A percentile compares a stretch with the other conserved stretches of the same genome.
Evolutionary conservation across 345 rosid species (phyloP).

Genomic region (Psidium friedrichsthalianum): DNA sequence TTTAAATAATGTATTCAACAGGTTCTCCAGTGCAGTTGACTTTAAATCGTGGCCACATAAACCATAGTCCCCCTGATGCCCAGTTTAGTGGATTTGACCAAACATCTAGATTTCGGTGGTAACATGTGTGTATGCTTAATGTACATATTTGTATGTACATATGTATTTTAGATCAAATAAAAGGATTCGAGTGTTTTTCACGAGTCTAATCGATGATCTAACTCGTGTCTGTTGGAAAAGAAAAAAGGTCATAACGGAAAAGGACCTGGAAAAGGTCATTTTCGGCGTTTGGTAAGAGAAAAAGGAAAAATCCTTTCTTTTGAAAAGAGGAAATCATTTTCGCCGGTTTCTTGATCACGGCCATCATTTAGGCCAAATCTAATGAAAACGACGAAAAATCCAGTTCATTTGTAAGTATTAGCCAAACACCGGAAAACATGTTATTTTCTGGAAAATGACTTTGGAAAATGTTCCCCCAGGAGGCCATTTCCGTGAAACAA

Average conservation of each 20-base stretch:
- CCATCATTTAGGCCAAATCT: too few species aligned
- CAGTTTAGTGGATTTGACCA: neutral
- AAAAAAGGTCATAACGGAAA: neutral
- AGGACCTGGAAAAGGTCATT: too few species aligned
- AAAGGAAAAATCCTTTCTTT: too few species aligned
- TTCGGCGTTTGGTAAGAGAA: too few species aligned
- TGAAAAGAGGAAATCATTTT: too few species aligned
- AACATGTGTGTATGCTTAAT: neutral
- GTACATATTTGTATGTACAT: neutral
- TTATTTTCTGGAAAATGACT: too few species aligned
- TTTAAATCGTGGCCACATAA: neutral
- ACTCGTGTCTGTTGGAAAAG: rapidly evolving
- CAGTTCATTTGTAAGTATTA: too few species aligned
- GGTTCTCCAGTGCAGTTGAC: neutral
- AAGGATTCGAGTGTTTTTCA: neutral
- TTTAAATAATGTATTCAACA: neutral
- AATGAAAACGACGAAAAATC: too few species aligned
- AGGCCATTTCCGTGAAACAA: too few species aligned
- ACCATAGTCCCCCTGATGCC: neutral
- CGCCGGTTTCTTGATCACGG: too few species aligned
- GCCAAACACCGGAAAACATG: too few species aligned
- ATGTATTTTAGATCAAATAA: neutral
- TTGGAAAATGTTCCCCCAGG: too few species aligned
- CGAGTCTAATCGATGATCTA: neutral
- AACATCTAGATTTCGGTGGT: neutral